Evolutionary conservation across 331 rosid species (phyloP).

Genomic region (Dryas integrifolia): DNA sequence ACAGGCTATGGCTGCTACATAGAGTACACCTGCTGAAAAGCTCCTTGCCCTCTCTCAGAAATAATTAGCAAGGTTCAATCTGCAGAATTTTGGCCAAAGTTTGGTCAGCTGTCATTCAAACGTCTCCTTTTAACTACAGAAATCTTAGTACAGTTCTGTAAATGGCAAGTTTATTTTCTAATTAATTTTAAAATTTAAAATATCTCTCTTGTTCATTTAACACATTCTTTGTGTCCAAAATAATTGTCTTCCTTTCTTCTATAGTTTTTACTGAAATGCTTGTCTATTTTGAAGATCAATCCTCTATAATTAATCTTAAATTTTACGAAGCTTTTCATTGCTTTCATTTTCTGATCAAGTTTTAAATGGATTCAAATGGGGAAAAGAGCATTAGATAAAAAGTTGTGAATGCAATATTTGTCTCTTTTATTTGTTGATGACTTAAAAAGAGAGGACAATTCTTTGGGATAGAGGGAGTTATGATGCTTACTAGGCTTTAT

Average conservation of each 20-base stretch:
- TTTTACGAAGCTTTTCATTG: background rate
- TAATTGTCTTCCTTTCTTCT: background rate
- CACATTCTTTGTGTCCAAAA: background rate
- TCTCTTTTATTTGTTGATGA: background rate
- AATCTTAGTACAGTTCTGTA: background rate
- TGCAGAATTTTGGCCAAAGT: background rate
- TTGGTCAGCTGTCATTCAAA: background rate
- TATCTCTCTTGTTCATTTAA: too few species aligned
- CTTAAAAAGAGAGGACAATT: background rate
- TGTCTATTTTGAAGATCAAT: background rate
- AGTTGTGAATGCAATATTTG: background rate
- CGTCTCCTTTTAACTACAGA: background rate
- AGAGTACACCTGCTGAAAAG: background rate
- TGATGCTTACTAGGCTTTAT: background rate
- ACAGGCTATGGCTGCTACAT: background rate
- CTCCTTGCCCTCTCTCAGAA: background rate
- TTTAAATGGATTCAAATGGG: background rate
- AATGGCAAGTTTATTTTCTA: too few species aligned
- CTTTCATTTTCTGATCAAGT: background rate
- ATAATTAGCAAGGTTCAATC: background rate
- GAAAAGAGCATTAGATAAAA: background rate
- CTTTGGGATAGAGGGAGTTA: background rate
- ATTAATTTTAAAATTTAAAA: too few species aligned
- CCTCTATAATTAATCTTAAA: background rate
- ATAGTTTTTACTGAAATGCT: background rate